phyloP scores from a whole-genome alignment of 2,329 filamentous ascomycete species.

The Tolypocladium tundrense region DNA sequence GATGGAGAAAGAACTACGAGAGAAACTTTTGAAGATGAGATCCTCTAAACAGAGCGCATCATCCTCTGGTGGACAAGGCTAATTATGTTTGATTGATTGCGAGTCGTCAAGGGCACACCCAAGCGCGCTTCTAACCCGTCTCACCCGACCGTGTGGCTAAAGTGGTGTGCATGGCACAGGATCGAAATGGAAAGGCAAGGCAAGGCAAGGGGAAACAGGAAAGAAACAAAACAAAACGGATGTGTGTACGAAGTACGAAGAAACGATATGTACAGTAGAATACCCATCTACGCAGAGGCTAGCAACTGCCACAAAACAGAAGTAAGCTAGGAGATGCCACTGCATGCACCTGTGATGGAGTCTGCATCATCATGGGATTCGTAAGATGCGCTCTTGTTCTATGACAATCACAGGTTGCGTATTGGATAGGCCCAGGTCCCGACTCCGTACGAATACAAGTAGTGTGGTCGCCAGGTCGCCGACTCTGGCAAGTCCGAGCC shows the following conservation, averaged over 20 bases:
- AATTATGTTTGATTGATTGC: conserved; percentile 5
- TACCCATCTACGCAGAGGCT: neutral
- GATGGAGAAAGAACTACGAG: conserved; percentile 1
- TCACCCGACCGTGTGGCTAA: neutral
- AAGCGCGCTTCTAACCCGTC: neutral
- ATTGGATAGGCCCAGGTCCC: neutral
- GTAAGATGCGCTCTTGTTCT: neutral
- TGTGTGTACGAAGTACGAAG: neutral
- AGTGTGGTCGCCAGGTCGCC: neutral
- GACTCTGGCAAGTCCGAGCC: neutral
- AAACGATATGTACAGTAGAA: neutral
- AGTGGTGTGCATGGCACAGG: neutral
- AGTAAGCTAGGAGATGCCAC: neutral
- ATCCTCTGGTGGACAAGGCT: conserved; percentile 5
- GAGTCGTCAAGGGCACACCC: conserved; percentile 2
- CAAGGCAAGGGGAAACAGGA: neutral
- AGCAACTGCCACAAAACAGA: neutral
- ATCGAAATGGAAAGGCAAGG: neutral
- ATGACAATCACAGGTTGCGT: neutral
- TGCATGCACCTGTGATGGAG: neutral
- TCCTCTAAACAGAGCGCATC: conserved; percentile 19
- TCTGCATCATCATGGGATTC: no score
- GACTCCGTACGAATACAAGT: no score
- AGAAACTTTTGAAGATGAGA: conserved; percentile 3
- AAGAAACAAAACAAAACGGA: neutral